Conservation (phyloP, 495 filamentous ascomycete species). For the Aspergillus leporis region DNA sequence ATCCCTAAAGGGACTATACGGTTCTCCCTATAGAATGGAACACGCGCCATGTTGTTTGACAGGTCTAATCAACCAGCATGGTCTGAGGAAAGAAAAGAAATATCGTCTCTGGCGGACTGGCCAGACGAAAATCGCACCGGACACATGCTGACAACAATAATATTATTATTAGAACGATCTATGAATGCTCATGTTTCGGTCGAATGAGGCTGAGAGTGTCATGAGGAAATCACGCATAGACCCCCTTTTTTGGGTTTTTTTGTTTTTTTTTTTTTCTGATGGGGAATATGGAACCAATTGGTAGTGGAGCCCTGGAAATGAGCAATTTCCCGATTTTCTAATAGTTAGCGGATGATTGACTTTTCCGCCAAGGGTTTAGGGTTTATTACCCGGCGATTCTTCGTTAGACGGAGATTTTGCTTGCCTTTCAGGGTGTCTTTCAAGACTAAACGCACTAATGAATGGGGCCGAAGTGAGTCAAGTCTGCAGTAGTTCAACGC, state of each 20-base stretch:
- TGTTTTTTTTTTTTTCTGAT: neutral
- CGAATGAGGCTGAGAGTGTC: neutral
- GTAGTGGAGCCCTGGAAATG: neutral
- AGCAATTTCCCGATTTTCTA: neutral
- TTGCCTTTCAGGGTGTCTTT: neutral
- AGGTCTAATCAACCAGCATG: neutral
- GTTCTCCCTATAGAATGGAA: constrained; percentile 28
- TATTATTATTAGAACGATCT: constrained; percentile 1
- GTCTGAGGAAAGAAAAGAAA: neutral
- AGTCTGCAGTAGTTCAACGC: neutral
- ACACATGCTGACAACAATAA: neutral
- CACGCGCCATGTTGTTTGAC: constrained; percentile 12
- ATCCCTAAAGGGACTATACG: constrained; percentile 30
- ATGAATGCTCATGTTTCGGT: neutral
- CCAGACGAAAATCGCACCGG: neutral
- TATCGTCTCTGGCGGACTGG: neutral
- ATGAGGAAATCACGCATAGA: neutral
- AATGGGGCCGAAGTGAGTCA: neutral
- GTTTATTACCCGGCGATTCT: too few species aligned
- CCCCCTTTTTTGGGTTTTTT: neutral
- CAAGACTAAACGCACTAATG: neutral
- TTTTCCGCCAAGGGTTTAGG: neutral
- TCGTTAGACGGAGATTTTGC: too few species aligned
- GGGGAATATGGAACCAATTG: neutral
- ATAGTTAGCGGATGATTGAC: constrained; percentile 1